Conservation (phyloP, 2,329 filamentous ascomycete species). For the Colletotrichum incanum region DNA sequence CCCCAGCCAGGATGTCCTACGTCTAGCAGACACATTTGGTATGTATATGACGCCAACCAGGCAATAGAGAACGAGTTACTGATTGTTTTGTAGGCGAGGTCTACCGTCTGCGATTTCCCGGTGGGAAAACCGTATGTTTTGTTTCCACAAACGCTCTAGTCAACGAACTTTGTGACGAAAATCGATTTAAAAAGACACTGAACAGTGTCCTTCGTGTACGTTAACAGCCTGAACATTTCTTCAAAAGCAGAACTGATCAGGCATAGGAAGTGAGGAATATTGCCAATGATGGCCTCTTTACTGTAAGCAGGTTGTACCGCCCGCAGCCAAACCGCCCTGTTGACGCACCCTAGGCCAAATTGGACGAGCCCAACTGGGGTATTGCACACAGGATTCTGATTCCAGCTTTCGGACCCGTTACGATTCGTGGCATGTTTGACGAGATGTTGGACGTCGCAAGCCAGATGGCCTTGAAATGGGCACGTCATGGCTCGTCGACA, state of each 20-base stretch:
- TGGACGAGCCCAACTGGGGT: constrained; percentile 47
- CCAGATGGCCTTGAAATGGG: constrained; percentile 71
- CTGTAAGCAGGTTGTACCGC: constrained; percentile 19
- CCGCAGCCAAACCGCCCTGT: not conserved
- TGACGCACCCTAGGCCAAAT: constrained; percentile 26
- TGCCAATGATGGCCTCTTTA: constrained; percentile 57
- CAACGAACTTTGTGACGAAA: constrained; percentile 77
- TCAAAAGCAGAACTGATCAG: not conserved
- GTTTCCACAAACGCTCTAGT: constrained; percentile 69
- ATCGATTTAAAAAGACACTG: constrained; percentile 74
- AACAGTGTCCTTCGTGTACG: constrained; percentile 58
- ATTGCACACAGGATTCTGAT: constrained; percentile 77
- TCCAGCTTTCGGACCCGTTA: constrained; percentile 79
- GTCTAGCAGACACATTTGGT: constrained; percentile 78
- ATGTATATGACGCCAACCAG: constrained; percentile 39
- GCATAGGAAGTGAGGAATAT: constrained; percentile 70
- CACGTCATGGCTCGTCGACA: constrained; percentile 58
- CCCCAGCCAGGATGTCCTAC: constrained; percentile 68
- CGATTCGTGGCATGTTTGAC: constrained; percentile 73
- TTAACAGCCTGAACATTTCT: no score
- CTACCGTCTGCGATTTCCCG: constrained; percentile 68
- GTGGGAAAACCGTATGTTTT: constrained; percentile 62
- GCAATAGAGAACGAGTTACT: not conserved
- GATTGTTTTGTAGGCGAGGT: constrained; percentile 65
- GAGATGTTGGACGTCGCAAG: constrained; percentile 67